Conservation (phyloP, 345 rosid species). For the Syzygium oleosum region DNA sequence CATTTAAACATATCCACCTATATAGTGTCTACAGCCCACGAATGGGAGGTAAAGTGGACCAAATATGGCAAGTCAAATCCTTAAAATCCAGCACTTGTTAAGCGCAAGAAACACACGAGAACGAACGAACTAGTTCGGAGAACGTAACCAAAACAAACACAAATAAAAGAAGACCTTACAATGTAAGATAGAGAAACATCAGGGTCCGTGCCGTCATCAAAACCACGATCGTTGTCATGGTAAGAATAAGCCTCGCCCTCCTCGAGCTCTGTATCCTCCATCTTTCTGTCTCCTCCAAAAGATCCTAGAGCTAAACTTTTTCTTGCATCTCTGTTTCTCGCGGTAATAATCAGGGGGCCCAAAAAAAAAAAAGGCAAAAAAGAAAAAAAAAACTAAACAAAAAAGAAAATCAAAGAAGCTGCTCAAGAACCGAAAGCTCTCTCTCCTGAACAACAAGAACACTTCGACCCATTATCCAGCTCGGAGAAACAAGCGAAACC, state of each 20-base stretch:
- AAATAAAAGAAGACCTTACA: constrained; percentile 2
- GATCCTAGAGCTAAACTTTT: not conserved
- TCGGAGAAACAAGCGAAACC: not conserved
- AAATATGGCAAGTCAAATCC: not conserved
- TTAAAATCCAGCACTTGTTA: not conserved
- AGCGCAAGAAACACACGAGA: not conserved
- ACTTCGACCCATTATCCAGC: constrained; percentile 12
- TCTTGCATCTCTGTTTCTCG: not conserved
- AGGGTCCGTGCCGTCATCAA: constrained; percentile 3
- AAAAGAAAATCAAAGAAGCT: not conserved
- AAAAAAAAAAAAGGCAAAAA: not conserved
- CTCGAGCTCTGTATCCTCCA: constrained; percentile 14
- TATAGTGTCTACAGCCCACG: not conserved
- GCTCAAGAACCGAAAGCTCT: constrained; percentile 9
- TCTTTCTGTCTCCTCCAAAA: not conserved
- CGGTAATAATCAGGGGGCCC: not conserved
- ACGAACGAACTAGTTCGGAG: not conserved
- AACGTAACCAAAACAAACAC: not conserved
- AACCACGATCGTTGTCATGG: not conserved
- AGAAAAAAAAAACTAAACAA: not conserved
- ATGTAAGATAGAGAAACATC: constrained; percentile 8
- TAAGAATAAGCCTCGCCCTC: constrained; percentile 12
- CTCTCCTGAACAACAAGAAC: constrained; percentile 23
- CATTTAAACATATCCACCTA: not conserved
- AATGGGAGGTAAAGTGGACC: not conserved